Percentiles rank a stretch among this genome's conserved stretches.
phyloP scores from a whole-genome alignment of 176 grass and related monocot genomes.

The Oryza punctata region DNA sequence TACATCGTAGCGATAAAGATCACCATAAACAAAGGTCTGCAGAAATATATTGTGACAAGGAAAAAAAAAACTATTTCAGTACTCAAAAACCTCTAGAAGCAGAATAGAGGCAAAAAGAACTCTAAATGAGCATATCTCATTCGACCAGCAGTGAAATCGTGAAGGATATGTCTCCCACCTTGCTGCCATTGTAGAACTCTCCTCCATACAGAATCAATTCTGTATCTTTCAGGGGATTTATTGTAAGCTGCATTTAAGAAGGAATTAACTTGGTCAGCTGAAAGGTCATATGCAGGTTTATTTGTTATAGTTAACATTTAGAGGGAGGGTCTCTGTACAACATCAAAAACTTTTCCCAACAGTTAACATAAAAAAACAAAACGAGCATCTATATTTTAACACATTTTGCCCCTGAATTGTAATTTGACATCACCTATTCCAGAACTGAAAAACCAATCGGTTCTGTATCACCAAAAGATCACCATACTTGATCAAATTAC shows the following conservation, averaged over 20 bases:
- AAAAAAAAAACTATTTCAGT: slow-evolving; percentile 4
- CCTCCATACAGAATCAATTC: slow-evolving; percentile 89
- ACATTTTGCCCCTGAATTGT: neutral
- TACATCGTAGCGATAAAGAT: slow-evolving; percentile 96
- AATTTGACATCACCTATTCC: neutral
- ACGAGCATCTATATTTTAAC: neutral
- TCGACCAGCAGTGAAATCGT: neutral
- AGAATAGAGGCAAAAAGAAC: neutral
- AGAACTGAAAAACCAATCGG: neutral
- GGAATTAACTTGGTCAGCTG: neutral
- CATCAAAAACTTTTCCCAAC: neutral
- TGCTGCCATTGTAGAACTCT: slow-evolving; percentile 97
- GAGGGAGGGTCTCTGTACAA: neutral
- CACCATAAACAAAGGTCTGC: slow-evolving; percentile 98
- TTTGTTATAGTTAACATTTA: neutral
- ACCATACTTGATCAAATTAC: neutral
- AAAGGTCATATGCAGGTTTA: neutral
- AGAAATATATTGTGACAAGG: slow-evolving; percentile 23
- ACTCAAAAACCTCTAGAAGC: neutral
- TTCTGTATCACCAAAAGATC: neutral
- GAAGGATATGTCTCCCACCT: slow-evolving; percentile 51
- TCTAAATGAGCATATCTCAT: slow-evolving; percentile 18
- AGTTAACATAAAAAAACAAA: neutral
- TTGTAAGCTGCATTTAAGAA: slow-evolving; percentile 60
- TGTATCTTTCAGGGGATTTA: slow-evolving; percentile 82